A percentile compares a stretch with the other conserved stretches of the same genome.
Evolutionary conservation across 2,329 filamentous ascomycete genomes (phyloP).

Genomic region (Nannizziopsis barbatae): DNA sequence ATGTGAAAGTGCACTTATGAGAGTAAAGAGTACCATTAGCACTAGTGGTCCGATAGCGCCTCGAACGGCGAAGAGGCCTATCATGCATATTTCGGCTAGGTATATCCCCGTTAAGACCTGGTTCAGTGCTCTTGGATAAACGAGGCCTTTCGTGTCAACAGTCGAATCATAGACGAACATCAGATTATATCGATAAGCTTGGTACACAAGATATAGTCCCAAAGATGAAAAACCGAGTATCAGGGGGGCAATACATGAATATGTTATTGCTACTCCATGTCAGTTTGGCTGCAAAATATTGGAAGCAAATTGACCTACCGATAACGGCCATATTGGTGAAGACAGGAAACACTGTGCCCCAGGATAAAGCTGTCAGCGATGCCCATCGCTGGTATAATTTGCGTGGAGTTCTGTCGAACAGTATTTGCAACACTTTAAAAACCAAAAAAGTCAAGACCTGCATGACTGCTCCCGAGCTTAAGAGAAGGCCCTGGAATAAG

Average conservation of each 20-base stretch:
- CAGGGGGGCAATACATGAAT: slow-evolving; percentile 76
- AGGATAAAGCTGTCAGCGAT: slow-evolving; percentile 60
- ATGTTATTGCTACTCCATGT: slow-evolving; percentile 55
- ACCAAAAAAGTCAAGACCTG: slow-evolving; percentile 62
- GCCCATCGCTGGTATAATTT: slow-evolving; percentile 67
- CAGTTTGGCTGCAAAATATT: neutral
- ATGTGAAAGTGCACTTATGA: slow-evolving; percentile 67
- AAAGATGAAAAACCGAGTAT: slow-evolving; percentile 70
- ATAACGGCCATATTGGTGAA: slow-evolving; percentile 73
- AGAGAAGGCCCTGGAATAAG: slow-evolving; percentile 73
- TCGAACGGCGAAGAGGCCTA: slow-evolving; percentile 69
- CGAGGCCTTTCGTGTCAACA: slow-evolving; percentile 77
- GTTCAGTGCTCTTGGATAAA: slow-evolving; percentile 75
- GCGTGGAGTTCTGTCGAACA: slow-evolving; percentile 63
- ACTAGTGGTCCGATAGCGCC: slow-evolving; percentile 54
- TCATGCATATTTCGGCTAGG: slow-evolving; percentile 68
- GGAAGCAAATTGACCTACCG: slow-evolving; percentile 38
- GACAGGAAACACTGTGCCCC: slow-evolving; percentile 73
- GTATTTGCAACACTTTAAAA: slow-evolving; percentile 60
- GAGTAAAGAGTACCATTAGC: slow-evolving; percentile 62
- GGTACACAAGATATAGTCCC: slow-evolving; percentile 68
- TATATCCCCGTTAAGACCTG: slow-evolving; percentile 79
- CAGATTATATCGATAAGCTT: slow-evolving; percentile 82
- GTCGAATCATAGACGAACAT: slow-evolving; percentile 72
- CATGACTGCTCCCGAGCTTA: slow-evolving; percentile 61